Base-by-base conservation (phyloP, 2,329 filamentous ascomycete genomes). In the Xylariaceae sp. region DNA sequence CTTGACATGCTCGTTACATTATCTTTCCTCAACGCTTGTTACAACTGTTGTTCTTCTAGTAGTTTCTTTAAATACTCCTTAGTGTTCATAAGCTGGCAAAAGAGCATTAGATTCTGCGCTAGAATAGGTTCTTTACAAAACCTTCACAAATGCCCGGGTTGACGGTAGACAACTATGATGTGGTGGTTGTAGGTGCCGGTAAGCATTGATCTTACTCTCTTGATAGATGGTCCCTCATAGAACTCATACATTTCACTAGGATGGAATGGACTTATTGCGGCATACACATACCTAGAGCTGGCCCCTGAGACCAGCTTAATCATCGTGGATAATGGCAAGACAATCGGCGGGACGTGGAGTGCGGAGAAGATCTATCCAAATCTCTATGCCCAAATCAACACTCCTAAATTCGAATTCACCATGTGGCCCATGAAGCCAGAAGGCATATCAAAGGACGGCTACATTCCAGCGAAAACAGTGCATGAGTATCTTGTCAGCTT, bases 351-450 rank as follows among this genome's bases (percentile, higher is more conserved):
- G 3, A 55, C 62, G 2, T 69, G 67, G 67, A 57, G 52, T 26
- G 44, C 30, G 0, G 66, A 68, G 39, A 66, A 54, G 53, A 59
- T 69, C 15, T 69, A 69, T 29, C 66, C 66, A 2, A 67, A 30
- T 26, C 58, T 69, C 6, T 64, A 49, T n/a, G 72, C 72, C 4
- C 69, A 74, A 57, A 65, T 72, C 47, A 67, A 62, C 20, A 57
- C 61, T 52, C 64, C 65, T 1, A 58, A 66, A 3, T 73, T 74
- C 55, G 63, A 75, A 30, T 73, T 72, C 57, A 63, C 66, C 3
- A 65, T 61, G 58, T 66, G 59, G 16, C 68, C 67, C 3, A 72
- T 73, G 69, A 51, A 50, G 2, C 51, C 53, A 10, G 67, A 70
- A 33, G 68, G 66, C 7, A 62, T 69, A 44, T 63, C 56, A 1